These are phyloP conservation scores for Rhodotorula graminis DNA, from an alignment of 768 basidiomycete genomes.

Conservation along the genomic window DNA sequence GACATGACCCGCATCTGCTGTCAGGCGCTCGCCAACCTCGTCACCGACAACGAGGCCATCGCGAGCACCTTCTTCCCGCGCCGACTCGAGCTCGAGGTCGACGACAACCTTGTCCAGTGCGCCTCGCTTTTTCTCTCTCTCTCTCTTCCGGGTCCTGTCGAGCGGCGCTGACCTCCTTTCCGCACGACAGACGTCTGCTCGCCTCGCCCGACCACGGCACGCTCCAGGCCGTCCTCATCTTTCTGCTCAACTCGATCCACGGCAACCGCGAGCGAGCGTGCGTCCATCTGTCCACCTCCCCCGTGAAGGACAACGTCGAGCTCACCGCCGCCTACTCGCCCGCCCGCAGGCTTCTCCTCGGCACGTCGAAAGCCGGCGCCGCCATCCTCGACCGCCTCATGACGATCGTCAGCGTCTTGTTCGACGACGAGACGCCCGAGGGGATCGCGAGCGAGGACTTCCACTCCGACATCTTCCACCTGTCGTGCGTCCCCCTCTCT, in stretches of 20 bases:
- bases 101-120: constrained; percentile 14
- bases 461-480: constrained; percentile 11
- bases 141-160: too few relatives aligned
- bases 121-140: neutral
- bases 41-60: constrained; percentile 14
- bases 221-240: constrained; percentile 27
- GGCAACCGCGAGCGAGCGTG: constrained; percentile 10
- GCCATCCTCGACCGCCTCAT: constrained; percentile 25
- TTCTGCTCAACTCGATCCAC: constrained; percentile 29
- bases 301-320: too few relatives aligned
- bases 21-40: constrained; percentile 32
- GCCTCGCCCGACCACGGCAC: constrained; percentile 29
- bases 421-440: constrained; percentile 17
- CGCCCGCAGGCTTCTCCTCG: constrained; percentile 20
- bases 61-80: neutral
- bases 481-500: neutral
- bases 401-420: neutral
- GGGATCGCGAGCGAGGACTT: neutral
- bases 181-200: constrained; percentile 18
- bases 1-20: constrained; percentile 28
- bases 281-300: neutral
- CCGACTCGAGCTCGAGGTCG: constrained; percentile 1
- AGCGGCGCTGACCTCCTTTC: neutral
- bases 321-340: fast-evolving
- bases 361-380: constrained; percentile 11